Percentiles rank a stretch among this genome's conserved stretches.
phyloP scores from a whole-genome alignment of 2,329 filamentous ascomycete species.

The Aureobasidium musti region DNA sequence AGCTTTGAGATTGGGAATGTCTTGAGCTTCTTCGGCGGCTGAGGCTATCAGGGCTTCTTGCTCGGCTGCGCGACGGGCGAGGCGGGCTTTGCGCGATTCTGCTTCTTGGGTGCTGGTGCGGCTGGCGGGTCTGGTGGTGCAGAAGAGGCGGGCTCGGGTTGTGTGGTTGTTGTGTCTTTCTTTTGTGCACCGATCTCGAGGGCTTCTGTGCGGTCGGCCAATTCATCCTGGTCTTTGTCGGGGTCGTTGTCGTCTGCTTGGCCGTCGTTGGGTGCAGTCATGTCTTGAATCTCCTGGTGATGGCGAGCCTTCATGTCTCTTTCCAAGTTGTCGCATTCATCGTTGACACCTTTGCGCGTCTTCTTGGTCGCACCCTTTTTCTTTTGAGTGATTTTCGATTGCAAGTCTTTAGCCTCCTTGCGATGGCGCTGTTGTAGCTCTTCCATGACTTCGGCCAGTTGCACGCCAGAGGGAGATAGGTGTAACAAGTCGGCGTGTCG shows the following conservation, averaged over 20 bases:
- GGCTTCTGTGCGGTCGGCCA: background rate
- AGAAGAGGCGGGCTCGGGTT: slow-evolving; percentile 31
- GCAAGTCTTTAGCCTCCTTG: slow-evolving; percentile 84
- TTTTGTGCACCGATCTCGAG: background rate
- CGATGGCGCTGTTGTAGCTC: slow-evolving; percentile 77
- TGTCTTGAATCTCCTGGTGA: slow-evolving; percentile 51
- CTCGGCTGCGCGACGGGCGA: slow-evolving; percentile 86
- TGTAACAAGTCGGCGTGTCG: slow-evolving; percentile 8
- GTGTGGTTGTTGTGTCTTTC: background rate
- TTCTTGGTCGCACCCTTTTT: slow-evolving; percentile 95
- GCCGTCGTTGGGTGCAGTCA: slow-evolving; percentile 33
- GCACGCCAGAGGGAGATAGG: background rate
- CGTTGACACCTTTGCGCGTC: slow-evolving; percentile 61
- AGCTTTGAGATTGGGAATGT: slow-evolving; percentile 71
- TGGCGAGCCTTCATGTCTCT: slow-evolving; percentile 59
- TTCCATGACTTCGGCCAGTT: slow-evolving; percentile 57
- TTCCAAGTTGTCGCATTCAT: slow-evolving; percentile 63
- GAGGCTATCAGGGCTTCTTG: slow-evolving; percentile 67
- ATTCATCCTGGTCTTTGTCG: slow-evolving; percentile 4
- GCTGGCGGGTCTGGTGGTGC: slow-evolving; percentile 29
- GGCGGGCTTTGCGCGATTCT: slow-evolving; percentile 84
- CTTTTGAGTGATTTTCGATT: slow-evolving; percentile 84
- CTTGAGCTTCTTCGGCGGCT: slow-evolving; percentile 73
- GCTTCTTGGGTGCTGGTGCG: slow-evolving; percentile 60
- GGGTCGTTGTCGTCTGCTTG: slow-evolving; percentile 6